Evolutionary conservation across 768 basidiomycete species (phyloP).

Genomic region (Boletales sp.): DNA sequence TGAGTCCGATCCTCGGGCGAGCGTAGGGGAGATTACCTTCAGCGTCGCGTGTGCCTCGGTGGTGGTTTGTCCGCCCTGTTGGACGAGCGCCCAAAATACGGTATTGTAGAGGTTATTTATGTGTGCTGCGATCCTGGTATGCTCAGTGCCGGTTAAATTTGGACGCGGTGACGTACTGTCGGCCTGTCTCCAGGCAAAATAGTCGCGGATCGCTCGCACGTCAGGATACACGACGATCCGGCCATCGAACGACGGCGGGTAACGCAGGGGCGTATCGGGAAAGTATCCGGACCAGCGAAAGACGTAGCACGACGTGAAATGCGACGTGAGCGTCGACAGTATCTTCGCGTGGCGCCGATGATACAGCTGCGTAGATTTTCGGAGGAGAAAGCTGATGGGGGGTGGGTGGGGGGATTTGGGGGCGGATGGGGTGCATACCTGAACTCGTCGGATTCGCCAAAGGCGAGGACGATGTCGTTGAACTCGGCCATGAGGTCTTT

Average conservation of each 20-base stretch:
- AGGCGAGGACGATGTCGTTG: constrained; percentile 80
- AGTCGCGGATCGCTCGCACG: constrained; percentile 73
- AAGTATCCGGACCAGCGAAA: constrained; percentile 83
- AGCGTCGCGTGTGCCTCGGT: constrained; percentile 80
- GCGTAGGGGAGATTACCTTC: constrained; percentile 57
- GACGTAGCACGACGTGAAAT: constrained; percentile 90
- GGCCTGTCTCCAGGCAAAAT: constrained; percentile 94
- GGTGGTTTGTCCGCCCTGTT: constrained; percentile 72
- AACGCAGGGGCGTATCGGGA: constrained; percentile 63
- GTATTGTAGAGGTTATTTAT: constrained; percentile 99
- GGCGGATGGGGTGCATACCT: constrained; percentile 48
- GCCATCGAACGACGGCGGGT: constrained; percentile 92
- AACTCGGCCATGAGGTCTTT: constrained; percentile 75
- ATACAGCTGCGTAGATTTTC: constrained; percentile 70
- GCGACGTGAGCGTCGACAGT: constrained; percentile 73
- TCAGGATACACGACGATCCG: constrained; percentile 80
- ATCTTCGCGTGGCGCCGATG: constrained; percentile 88
- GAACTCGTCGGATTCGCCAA: constrained; percentile 97
- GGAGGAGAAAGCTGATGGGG: constrained; percentile 73
- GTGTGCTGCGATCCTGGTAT: constrained; percentile 73
- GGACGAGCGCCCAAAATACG: constrained; percentile 89
- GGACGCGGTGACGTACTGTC: constrained; percentile 67
- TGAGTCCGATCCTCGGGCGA: too few species aligned
- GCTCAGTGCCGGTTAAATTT: constrained; percentile 14
- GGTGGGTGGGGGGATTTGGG: neutral